These are phyloP conservation scores for Pichia sp. DNA, from an alignment of 1,139 yeast genomes.

Conservation along the genomic window DNA sequence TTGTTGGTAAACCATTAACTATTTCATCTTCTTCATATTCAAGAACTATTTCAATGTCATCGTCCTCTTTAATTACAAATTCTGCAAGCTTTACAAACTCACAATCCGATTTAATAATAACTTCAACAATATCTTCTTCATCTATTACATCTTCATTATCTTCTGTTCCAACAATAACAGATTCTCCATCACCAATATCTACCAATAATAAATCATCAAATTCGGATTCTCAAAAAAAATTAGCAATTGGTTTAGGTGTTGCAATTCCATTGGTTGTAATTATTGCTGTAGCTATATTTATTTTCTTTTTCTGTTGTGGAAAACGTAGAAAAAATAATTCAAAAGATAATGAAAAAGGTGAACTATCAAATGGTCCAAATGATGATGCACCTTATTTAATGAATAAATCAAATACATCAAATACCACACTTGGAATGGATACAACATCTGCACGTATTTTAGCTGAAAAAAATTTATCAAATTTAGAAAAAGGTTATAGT, in stretches of 20 bases:
- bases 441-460: conserved; percentile 26
- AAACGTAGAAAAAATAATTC: conserved; percentile 37
- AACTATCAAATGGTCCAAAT: conserved; percentile 30
- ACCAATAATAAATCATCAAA: conserved; percentile 18
- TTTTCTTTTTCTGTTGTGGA: conserved; percentile 51
- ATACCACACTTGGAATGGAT: conserved; percentile 30
- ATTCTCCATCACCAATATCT: background rate
- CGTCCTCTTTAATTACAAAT: conserved; percentile 15
- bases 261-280: conserved; percentile 61
- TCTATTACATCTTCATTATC: background rate
- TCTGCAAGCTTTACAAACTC: conserved; percentile 13
- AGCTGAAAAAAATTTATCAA: conserved; percentile 45
- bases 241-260: conserved; percentile 88
- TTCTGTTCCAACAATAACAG: conserved; percentile 20
- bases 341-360: conserved; percentile 9
- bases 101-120: background rate
- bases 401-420: conserved; percentile 28
- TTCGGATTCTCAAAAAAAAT: conserved; percentile 34
- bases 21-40: conserved; percentile 12
- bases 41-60: conserved; percentile 14
- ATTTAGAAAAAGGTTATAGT: conserved; percentile 29
- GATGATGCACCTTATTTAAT: conserved; percentile 27
- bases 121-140: background rate
- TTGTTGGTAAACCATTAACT: conserved; percentile 32
- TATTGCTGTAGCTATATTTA: conserved; percentile 40